Evolutionary conservation across 176 grass and related monocot species (phyloP), one percentile per base, ranked within the genome.

Genomic region (Ensete ventricosum): DNA sequence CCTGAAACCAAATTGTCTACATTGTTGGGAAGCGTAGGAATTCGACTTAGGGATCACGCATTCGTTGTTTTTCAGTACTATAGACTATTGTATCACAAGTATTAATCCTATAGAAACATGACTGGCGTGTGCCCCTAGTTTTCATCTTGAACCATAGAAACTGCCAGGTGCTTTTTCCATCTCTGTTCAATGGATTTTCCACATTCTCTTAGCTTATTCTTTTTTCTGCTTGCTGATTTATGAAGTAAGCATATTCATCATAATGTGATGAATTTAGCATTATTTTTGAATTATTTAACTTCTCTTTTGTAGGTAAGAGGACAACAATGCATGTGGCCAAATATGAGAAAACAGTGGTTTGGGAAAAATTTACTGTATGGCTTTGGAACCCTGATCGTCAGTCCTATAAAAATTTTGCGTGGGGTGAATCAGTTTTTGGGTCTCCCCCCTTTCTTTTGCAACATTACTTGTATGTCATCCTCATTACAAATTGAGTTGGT

Each of bases 401-500:
- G 85, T 75, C 95, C 95, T 1, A 85, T 99, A 10, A 93, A 89
- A 82, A 99, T 86, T 57, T 73, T 99, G 55, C 81, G 91, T 19
- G 95, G 88, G 24, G 95, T 87, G 72, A 86, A 86, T 2, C 80
- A 86, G 13, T 82, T 94, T 77, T 88, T 94, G 9, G 88, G 95
- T 22, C 83, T 91, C 9, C 84, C 59, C 10, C 60, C 82, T 0
- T 90, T 84, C 52, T 83, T 89, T 59, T 99, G 95, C 83, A 94
- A 89, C 69, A 91, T 89, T 78, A 89, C 88, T 50, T 87, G 66
- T 64, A 84, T 91, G 67, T 78, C 88, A 50, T 87, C 90, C 1
- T 94, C 94, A 12, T 84, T 94, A 55, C 88, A 99, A 67, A 94
- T 99, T 73, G 95, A 99, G 81, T 84, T 94, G 13, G 95, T 99